Evolutionary conservation across 768 basidiomycete genomes (phyloP).

Genomic region (Ephemerocybe angulata): DNA sequence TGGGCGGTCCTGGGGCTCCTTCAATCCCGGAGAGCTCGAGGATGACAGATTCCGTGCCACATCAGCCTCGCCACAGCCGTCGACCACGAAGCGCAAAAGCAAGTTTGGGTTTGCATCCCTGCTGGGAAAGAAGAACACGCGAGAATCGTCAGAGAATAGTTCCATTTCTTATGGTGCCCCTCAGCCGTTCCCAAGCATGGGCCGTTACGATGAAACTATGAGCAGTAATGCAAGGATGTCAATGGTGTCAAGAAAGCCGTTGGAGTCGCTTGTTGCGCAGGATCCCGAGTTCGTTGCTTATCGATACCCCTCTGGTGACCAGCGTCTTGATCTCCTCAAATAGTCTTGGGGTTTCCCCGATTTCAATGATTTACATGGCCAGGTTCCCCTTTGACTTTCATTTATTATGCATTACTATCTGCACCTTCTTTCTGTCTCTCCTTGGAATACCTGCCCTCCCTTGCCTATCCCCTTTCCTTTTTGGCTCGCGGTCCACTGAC

Average conservation of each 20-base stretch:
- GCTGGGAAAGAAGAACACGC: conserved; percentile 51
- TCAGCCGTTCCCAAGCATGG: conserved; percentile 49
- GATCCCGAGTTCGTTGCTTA: conserved; percentile 84
- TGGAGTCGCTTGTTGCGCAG: conserved; percentile 81
- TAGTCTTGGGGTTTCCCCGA: conserved; percentile 6
- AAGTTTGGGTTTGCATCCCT: conserved; percentile 67
- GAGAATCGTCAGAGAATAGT: conserved; percentile 30
- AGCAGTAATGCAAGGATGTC: conserved; percentile 41
- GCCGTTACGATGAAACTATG: conserved; percentile 10
- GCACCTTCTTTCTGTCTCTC: not conserved
- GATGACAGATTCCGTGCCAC: conserved; percentile 22
- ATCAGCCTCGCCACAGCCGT: conserved; percentile 32
- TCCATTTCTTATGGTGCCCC: conserved; percentile 32
- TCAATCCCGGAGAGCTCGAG: conserved; percentile 46
- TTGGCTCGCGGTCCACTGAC: not conserved
- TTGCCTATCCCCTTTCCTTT: not conserved
- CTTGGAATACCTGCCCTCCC: not conserved
- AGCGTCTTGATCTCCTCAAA: conserved; percentile 59
- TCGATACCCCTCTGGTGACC: conserved; percentile 78
- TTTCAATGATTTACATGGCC: conserved; percentile 1
- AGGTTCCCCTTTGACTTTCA: not conserved
- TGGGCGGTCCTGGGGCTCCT: conserved; percentile 52
- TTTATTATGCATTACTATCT: not conserved
- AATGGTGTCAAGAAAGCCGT: conserved; percentile 61
- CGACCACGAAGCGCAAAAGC: conserved; percentile 60